Evolutionary conservation across 768 basidiomycete genomes (phyloP).

Genomic region (Clitopilus hobsonii): DNA sequence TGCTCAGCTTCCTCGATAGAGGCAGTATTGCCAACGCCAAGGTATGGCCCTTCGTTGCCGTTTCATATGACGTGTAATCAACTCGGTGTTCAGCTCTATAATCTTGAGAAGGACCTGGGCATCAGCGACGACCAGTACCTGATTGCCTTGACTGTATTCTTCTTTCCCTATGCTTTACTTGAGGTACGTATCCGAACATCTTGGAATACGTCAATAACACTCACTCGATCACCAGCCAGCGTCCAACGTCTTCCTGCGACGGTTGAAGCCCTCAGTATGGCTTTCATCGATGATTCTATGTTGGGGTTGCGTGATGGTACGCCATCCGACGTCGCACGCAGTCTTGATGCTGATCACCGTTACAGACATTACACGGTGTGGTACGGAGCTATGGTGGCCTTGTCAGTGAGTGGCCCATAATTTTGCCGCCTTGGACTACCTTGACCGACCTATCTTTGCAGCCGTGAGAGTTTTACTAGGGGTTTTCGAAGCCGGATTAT

Average conservation of each 20-base stretch:
- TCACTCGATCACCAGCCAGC: constrained; percentile 49
- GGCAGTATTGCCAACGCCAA: constrained; percentile 73
- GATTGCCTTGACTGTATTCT: constrained; percentile 68
- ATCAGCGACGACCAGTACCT: constrained; percentile 65
- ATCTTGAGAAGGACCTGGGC: constrained; percentile 49
- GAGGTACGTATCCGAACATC: constrained; percentile 40
- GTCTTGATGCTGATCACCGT: neutral
- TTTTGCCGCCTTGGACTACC: neutral
- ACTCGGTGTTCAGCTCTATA: constrained; percentile 42
- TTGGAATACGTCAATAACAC: neutral
- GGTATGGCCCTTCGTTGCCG: constrained; percentile 28
- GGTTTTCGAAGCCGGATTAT: constrained; percentile 53
- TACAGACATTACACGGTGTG: constrained; percentile 60
- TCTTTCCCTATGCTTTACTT: constrained; percentile 67
- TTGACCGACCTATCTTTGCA: constrained; percentile 15
- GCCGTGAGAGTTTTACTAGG: constrained; percentile 64
- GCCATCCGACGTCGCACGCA: constrained; percentile 2
- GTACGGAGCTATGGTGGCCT: constrained; percentile 58
- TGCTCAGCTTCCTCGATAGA: constrained; percentile 67
- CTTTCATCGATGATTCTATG: constrained; percentile 43
- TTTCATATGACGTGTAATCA: neutral
- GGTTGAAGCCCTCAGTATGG: constrained; percentile 66
- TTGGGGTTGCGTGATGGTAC: constrained; percentile 47
- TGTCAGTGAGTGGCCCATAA: constrained; percentile 35
- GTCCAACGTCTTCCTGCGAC: constrained; percentile 57